A percentile compares a stretch with the other conserved stretches of the same genome.
Conservation (phyloP, 129 eudicot genomes). For the Helianthus tuberosus region DNA sequence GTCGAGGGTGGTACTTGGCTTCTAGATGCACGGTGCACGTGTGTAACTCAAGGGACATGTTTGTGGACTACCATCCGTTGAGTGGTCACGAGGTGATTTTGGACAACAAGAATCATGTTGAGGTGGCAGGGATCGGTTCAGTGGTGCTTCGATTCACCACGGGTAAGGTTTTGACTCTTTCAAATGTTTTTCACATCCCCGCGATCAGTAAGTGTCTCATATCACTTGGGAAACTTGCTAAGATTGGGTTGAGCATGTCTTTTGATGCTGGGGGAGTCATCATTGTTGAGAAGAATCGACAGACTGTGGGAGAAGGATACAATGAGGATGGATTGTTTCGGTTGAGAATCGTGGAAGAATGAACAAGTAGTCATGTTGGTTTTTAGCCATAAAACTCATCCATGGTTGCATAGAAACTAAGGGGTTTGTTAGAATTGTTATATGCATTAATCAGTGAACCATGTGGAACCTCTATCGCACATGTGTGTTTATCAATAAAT, state of each 20-base stretch:
- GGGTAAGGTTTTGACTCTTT: not conserved
- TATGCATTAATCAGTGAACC: not conserved
- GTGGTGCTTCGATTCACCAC: not conserved
- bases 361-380: not conserved
- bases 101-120: not conserved
- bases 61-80: not conserved
- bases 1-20: slow-evolving; percentile 5
- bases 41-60: not conserved
- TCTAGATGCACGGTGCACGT: not conserved
- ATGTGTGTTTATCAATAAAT: too few species aligned
- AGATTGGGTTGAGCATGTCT: not conserved
- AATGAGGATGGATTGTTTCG: not conserved
- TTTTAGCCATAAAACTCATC: not conserved
- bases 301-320: slow-evolving; percentile 2
- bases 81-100: not conserved
- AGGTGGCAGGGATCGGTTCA: not conserved
- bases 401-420: not conserved
- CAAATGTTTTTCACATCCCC: slow-evolving; percentile 1
- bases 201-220: not conserved
- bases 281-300: not conserved
- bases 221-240: not conserved
- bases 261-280: not conserved
- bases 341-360: not conserved
- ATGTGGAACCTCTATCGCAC: too few species aligned
- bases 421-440: not conserved